Evolutionary conservation across 441 rosid species (phyloP).

Genomic region (Brassica hybrid): DNA sequence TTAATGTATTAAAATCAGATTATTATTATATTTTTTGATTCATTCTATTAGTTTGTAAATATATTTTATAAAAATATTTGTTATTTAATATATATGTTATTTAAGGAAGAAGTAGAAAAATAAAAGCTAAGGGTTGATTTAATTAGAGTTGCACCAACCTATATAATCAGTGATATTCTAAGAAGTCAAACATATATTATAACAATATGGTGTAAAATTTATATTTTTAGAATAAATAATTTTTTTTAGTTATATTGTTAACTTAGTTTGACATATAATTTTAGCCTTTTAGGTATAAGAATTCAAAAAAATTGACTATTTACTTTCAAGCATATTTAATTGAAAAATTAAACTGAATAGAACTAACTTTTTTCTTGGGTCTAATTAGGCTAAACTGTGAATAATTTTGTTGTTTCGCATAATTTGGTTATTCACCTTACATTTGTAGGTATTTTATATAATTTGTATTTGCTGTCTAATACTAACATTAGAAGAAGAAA

Average conservation of each 20-base stretch:
- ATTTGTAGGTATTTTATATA: neutral
- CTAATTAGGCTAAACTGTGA: neutral
- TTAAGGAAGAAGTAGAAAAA: neutral
- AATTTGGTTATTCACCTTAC: neutral
- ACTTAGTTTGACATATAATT: neutral
- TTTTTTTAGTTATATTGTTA: too few relatives aligned
- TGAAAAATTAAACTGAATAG: neutral
- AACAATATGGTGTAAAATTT: neutral
- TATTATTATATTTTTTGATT: neutral
- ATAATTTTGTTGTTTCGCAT: neutral
- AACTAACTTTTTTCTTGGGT: neutral
- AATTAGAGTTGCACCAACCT: neutral
- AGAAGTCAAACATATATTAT: neutral
- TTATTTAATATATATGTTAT: neutral
- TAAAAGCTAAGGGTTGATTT: neutral
- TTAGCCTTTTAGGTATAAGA: neutral
- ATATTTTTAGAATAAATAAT: too few relatives aligned
- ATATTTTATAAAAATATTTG: neutral
- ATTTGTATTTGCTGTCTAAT: neutral
- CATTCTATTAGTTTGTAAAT: neutral
- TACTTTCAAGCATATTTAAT: neutral
- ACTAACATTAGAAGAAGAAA: neutral
- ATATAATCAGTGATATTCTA: neutral
- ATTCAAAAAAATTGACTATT: neutral
- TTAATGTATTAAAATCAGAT: neutral